phyloP scores from a whole-genome alignment of 176 grass and related monocot genomes.

The Eremochloa ophiuroides region DNA sequence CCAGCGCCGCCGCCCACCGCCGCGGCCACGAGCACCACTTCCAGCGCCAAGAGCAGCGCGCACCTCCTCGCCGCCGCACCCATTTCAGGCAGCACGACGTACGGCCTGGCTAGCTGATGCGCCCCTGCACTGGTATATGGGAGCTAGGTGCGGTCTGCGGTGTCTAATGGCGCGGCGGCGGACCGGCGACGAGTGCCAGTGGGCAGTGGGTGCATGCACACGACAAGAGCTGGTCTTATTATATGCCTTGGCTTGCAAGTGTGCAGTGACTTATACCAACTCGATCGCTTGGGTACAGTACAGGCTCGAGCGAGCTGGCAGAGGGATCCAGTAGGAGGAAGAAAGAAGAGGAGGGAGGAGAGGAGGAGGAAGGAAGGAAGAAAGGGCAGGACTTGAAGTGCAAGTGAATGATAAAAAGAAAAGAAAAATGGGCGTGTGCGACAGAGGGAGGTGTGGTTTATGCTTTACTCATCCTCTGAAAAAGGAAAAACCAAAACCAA shows the following conservation, averaged over 20 bases:
- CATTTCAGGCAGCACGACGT: slow-evolving; percentile 32
- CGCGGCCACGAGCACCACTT: neutral
- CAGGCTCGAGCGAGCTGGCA: neutral
- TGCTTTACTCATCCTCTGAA: slow-evolving; percentile 66
- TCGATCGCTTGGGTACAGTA: neutral
- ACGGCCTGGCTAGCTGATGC: neutral
- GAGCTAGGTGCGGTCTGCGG: no score
- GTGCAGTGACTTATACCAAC: slow-evolving; percentile 29
- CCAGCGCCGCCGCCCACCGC: neutral
- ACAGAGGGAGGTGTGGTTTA: slow-evolving; percentile 49
- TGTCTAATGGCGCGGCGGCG: neutral
- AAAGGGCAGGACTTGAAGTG: slow-evolving; percentile 48
- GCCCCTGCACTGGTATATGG: neutral
- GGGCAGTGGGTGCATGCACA: neutral
- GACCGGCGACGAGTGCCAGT: neutral
- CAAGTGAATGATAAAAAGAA: slow-evolving; percentile 43
- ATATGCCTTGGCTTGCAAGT: slow-evolving; percentile 53
- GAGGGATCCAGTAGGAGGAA: neutral
- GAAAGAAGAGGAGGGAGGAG: neutral
- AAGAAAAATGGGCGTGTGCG: neutral
- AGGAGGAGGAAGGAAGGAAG: neutral
- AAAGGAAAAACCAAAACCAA: neutral
- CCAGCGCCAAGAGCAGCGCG: neutral
- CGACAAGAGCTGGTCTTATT: neutral
- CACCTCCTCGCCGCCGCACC: neutral